Evolutionary conservation across 805 yeast genomes (phyloP).

Genomic region (Yarrowia hollandica): DNA sequence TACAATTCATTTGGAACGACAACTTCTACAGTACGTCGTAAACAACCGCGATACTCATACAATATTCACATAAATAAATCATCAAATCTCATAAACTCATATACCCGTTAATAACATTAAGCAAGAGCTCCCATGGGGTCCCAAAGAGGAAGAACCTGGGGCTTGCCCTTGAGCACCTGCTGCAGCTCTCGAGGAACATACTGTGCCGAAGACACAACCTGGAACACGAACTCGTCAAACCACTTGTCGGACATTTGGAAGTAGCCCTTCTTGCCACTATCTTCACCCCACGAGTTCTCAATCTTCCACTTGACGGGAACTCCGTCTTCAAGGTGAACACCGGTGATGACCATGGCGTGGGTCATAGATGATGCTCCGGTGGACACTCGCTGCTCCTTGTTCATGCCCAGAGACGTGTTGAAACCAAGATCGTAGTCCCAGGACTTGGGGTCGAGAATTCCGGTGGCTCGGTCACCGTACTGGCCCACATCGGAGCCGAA

Average conservation of each 20-base stretch:
- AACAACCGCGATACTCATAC: too few species aligned
- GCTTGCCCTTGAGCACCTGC: constrained; percentile 46
- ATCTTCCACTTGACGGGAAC: constrained; percentile 68
- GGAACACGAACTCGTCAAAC: constrained; percentile 73
- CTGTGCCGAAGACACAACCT: constrained; percentile 59
- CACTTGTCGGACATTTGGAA: constrained; percentile 72
- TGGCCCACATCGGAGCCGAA: constrained; percentile 90
- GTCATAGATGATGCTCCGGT: constrained; percentile 79
- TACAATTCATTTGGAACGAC: too few species aligned
- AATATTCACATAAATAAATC: too few species aligned
- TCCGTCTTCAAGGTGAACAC: constrained; percentile 70
- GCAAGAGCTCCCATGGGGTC: constrained; percentile 82
- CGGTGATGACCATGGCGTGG: constrained; percentile 86
- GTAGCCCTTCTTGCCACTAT: constrained; percentile 66
- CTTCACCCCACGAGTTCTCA: constrained; percentile 77
- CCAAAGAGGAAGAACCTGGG: constrained; percentile 66
- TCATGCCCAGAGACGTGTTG: constrained; percentile 33
- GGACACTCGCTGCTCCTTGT: constrained; percentile 43
- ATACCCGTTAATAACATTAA: constrained; percentile 23
- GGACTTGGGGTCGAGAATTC: constrained; percentile 69
- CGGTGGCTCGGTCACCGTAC: constrained; percentile 60
- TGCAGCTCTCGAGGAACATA: constrained; percentile 48
- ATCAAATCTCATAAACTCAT: too few species aligned
- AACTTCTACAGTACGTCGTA: too few species aligned
- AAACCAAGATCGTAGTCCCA: constrained; percentile 60